phyloP scores from a whole-genome alignment of 768 basidiomycete genomes.

The Boletus subcaerulescens region DNA sequence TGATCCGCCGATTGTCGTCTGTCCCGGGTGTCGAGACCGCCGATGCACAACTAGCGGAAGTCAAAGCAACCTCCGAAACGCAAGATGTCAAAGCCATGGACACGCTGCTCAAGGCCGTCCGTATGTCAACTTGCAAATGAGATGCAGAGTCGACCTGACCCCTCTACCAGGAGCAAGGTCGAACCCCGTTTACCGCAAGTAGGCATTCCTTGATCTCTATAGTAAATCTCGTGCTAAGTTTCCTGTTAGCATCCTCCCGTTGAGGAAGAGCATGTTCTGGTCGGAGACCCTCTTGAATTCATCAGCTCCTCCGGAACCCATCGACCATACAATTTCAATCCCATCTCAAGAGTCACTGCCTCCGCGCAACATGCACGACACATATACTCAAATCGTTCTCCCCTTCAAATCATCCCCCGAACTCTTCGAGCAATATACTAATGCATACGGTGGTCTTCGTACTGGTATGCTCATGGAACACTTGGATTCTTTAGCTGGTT shows the following conservation, averaged over 20 bases:
- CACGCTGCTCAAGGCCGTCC: conserved; percentile 48
- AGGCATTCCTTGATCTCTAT: conserved; percentile 9
- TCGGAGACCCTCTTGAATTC: conserved; percentile 51
- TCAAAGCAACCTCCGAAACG: conserved; percentile 43
- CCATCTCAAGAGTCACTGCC: conserved; percentile 27
- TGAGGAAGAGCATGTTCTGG: conserved; percentile 54
- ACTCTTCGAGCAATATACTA: conserved; percentile 66
- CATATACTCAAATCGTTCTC: conserved; percentile 62
- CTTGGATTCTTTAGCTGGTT: conserved; percentile 81
- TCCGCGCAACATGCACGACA: conserved; percentile 65
- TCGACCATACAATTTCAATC: conserved; percentile 13
- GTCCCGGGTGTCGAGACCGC: background rate
- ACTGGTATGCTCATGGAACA: conserved; percentile 77
- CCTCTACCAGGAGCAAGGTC: conserved; percentile 42
- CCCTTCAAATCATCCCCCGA: conserved; percentile 60
- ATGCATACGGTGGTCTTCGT: conserved; percentile 67
- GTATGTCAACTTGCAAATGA: conserved; percentile 39
- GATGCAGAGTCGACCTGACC: background rate
- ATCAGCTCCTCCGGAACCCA: conserved; percentile 23
- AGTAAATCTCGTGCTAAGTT: conserved; percentile 3
- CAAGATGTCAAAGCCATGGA: conserved; percentile 61
- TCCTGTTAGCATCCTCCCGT: conserved; percentile 48
- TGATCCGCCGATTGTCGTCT: conserved; percentile 1
- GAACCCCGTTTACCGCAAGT: conserved; percentile 54
- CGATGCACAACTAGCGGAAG: conserved; percentile 8